Conservation (phyloP, 225 moss, liverwort and hornwort species). For the Polytrichum formosum region DNA sequence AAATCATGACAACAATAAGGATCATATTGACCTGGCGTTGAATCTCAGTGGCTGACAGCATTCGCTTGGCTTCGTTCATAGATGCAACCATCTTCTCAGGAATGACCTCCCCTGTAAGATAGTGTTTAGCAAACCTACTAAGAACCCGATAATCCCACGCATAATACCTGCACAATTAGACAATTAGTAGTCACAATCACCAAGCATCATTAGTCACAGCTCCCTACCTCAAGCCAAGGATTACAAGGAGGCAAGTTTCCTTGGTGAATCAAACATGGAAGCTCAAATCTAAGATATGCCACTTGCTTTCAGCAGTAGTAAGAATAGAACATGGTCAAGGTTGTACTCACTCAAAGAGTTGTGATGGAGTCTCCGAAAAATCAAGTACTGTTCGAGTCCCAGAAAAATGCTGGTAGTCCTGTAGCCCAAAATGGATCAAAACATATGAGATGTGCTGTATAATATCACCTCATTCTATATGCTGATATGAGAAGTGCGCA, state of each 20-base stretch:
- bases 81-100: slow-evolving; percentile 97
- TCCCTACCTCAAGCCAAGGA: neutral
- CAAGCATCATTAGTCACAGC: slow-evolving; percentile 10
- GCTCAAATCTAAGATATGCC: neutral
- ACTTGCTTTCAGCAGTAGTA: slow-evolving; percentile 10
- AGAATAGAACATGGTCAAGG: neutral
- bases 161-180: slow-evolving; percentile 61
- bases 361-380: slow-evolving; percentile 95
- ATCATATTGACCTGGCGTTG: slow-evolving; percentile 79
- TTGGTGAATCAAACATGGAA: neutral
- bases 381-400: slow-evolving; percentile 94
- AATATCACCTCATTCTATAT: too few species aligned
- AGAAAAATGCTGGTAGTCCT: slow-evolving; percentile 99
- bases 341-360: slow-evolving; percentile 83
- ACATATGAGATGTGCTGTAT: too few species aligned
- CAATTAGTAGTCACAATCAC: slow-evolving; percentile 10
- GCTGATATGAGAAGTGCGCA: too few species aligned
- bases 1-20: neutral
- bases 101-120: slow-evolving; percentile 86
- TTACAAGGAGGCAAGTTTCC: neutral
- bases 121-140: slow-evolving; percentile 88
- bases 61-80: slow-evolving; percentile 81
- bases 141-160: slow-evolving; percentile 98
- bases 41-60: slow-evolving; percentile 88
- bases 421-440: neutral